phyloP scores from a whole-genome alignment of 2,329 filamentous ascomycete species.

The Neofusicoccum kwambonambiense region DNA sequence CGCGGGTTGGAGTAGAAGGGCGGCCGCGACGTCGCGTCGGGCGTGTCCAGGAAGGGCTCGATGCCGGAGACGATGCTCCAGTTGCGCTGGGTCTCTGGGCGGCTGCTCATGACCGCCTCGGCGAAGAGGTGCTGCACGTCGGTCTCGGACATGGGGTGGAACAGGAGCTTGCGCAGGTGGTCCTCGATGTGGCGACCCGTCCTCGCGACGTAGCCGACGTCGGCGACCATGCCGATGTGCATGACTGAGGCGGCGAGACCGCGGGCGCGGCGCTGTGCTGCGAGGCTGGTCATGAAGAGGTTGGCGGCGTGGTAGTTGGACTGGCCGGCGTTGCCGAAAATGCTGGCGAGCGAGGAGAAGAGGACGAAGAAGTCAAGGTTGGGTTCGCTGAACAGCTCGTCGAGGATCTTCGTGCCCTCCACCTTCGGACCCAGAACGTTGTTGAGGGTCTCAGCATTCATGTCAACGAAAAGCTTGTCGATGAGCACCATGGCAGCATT shows the following conservation, averaged over 20 bases:
- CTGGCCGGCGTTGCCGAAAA: conserved; percentile 24
- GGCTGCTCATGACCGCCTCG: conserved; percentile 48
- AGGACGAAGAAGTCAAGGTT: conserved; percentile 28
- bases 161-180: background rate
- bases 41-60: background rate
- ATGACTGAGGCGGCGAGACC: conserved; percentile 42
- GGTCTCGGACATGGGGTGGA: conserved; percentile 43
- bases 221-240: conserved; percentile 41
- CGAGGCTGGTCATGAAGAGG: conserved; percentile 42
- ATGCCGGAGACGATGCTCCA: background rate
- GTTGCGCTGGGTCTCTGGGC: background rate
- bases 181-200: background rate
- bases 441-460: conserved; percentile 4
- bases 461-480: conserved; percentile 22
- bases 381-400: conserved; percentile 21
- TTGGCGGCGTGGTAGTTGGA: conserved; percentile 27
- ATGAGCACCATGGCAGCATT: conserved; percentile 26
- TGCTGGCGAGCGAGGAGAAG: conserved; percentile 23
- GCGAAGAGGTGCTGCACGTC: conserved; percentile 54
- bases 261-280: conserved; percentile 34
- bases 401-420: conserved; percentile 20
- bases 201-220: conserved; percentile 41
- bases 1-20: background rate
- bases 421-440: conserved; percentile 24
- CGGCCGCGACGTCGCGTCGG: background rate